Percentiles rank a stretch among this genome's conserved stretches.
These are phyloP conservation scores for Lachnum nothofagi DNA, from an alignment of 2,329 filamentous ascomycete genomes.

Conservation along the genomic window DNA sequence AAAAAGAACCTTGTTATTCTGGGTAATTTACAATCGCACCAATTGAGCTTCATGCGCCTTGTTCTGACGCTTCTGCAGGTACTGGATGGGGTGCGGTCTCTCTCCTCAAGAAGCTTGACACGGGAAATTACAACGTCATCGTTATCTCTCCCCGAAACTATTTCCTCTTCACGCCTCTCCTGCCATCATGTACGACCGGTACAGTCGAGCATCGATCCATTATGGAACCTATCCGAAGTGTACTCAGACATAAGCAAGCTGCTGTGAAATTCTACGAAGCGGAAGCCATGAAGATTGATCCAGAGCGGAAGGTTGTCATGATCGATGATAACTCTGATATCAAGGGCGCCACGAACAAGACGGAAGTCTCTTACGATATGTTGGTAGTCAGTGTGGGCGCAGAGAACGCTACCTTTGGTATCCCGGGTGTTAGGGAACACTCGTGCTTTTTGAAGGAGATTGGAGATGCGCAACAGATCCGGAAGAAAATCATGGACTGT, in stretches of 20 bases:
- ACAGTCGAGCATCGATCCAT: slow-evolving; percentile 98
- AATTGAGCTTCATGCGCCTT: slow-evolving; percentile 7
- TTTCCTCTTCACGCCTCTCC: slow-evolving; percentile 97
- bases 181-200: slow-evolving; percentile 95
- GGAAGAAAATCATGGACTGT: slow-evolving; percentile 99
- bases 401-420: slow-evolving; percentile 97
- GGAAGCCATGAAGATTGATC: slow-evolving; percentile 91
- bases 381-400: slow-evolving; percentile 94
- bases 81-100: slow-evolving; percentile 96
- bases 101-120: slow-evolving; percentile 96
- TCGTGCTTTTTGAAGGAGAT: slow-evolving; percentile 99
- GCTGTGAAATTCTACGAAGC: slow-evolving; percentile 97
- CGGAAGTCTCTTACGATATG: slow-evolving; percentile 96
- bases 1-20: slow-evolving; percentile 98
- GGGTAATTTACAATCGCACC: slow-evolving; percentile 60
- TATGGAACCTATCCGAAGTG: slow-evolving; percentile 97
- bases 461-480: slow-evolving; percentile 88
- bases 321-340: slow-evolving; percentile 91
- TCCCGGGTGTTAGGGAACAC: slow-evolving; percentile 89
- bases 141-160: slow-evolving; percentile 98
- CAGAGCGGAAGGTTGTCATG: slow-evolving; percentile 79
- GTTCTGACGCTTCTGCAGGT: slow-evolving; percentile 47
- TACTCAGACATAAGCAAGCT: slow-evolving; percentile 90
- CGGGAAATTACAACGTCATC: slow-evolving; percentile 97
- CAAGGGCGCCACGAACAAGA: slow-evolving; percentile 75